Evolutionary conservation across 1,284 basidiomycete species (phyloP), one percentile per base, ranked within the genome.

Genomic region (Naganishia cerealis): DNA sequence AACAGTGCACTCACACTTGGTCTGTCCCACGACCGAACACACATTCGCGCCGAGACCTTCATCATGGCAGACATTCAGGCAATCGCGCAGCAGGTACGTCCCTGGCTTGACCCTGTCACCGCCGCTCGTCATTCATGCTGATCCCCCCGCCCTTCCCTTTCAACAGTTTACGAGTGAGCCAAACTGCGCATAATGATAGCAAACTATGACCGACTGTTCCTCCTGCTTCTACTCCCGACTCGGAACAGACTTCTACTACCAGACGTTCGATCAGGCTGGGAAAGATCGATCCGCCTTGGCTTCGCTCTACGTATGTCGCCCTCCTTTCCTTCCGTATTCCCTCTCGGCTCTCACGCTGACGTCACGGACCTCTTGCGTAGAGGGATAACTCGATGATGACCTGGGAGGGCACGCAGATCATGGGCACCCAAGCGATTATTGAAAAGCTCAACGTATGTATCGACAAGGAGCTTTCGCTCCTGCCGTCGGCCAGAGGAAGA

Each of bases 321-420:
- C 21, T 50, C 21, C 46, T 50, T 29, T 26, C 8, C 21, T n/a
- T n/a, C 21, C 21, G 7, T 55, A 15, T 24, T 55, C 53, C 53
- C 2, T 46, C 43, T 46, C 43, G 16, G 9, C 43, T n/a, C 43
- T 5, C 18, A 15, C 21, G 10, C 24, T 15, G n/a, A 8, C 29
- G 13, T n/a, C 16, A 8, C 54, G n/a, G 26, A 33, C 50, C 18
- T 54, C n/a, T 50, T 7, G 21, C 70, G 26, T 77, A 98, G 95
- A 87, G 94, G 72, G 83, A 85, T 38, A 71, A 79, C 63, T 98
- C 94, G 26, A 97, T 96, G 92, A 83, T 99, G 75, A 88, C 90
- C 12, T 99, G 88, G 82, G 94, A 99, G 82, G 86, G 86, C 26
- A 70, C 78, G 42, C 87, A 85, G 65, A 82, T 88, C 72, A 83